Conservation (phyloP, 2,329 filamentous ascomycete genomes). For the Seiridium unicorne region DNA sequence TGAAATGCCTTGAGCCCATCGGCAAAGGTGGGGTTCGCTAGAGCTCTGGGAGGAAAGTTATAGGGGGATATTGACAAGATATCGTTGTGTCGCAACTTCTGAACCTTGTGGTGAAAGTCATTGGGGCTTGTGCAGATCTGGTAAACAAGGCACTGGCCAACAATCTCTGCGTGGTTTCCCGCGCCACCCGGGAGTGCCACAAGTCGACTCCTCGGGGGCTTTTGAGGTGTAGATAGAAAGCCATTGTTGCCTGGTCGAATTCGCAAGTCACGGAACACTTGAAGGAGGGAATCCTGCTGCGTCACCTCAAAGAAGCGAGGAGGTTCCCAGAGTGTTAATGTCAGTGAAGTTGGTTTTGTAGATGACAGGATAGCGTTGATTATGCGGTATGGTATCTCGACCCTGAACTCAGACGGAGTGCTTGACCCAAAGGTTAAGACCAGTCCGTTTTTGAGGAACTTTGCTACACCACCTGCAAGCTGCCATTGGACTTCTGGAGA, state of each 20-base stretch:
- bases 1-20: slow-evolving; percentile 31
- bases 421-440: slow-evolving; percentile 31
- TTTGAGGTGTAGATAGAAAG: neutral
- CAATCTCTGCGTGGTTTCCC: slow-evolving; percentile 27
- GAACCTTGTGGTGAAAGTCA: slow-evolving; percentile 27
- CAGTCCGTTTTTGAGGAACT: slow-evolving; percentile 42
- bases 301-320: slow-evolving; percentile 44
- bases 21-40: slow-evolving; percentile 15
- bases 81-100: slow-evolving; percentile 23
- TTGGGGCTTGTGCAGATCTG: slow-evolving; percentile 27
- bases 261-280: neutral
- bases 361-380: slow-evolving; percentile 44
- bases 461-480: slow-evolving; percentile 32
- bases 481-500: slow-evolving; percentile 39
- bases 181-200: slow-evolving; percentile 22
- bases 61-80: slow-evolving; percentile 21
- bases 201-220: slow-evolving; percentile 21
- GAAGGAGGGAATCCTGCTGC: neutral
- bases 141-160: slow-evolving; percentile 45
- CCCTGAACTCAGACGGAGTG: slow-evolving; percentile 19
- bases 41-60: slow-evolving; percentile 14
- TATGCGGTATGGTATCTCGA: slow-evolving; percentile 49
- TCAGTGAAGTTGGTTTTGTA: slow-evolving; percentile 34
- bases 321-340: slow-evolving; percentile 49
- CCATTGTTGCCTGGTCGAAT: neutral